phyloP scores from a whole-genome alignment of 2,329 filamentous ascomycete genomes.

The Aspergillus novoparasiticus region DNA sequence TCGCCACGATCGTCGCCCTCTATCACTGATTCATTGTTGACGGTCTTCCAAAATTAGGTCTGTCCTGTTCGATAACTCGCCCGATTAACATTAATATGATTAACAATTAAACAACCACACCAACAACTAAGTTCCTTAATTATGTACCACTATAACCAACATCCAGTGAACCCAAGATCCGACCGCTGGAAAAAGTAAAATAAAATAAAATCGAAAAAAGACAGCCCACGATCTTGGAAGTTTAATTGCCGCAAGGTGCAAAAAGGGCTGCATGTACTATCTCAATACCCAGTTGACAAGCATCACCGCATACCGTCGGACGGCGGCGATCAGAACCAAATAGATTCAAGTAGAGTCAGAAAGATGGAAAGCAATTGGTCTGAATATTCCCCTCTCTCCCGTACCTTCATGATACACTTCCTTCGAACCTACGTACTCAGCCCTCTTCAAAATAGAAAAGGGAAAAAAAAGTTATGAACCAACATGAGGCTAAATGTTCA shows the following conservation, averaged over 20 bases:
- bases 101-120: neutral
- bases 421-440: neutral
- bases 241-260: slow-evolving; percentile 1
- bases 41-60: neutral
- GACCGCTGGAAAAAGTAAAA: neutral
- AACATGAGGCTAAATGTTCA: slow-evolving; percentile 3
- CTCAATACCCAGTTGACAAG: neutral
- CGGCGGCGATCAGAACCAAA: neutral
- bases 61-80: neutral
- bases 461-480: neutral
- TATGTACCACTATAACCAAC: neutral
- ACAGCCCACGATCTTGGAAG: neutral
- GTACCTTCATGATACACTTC: neutral
- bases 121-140: neutral
- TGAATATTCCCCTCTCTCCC: neutral
- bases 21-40: neutral
- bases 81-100: neutral
- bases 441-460: neutral
- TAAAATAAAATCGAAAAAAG: neutral
- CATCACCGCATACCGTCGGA: slow-evolving; percentile 1
- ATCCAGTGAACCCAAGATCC: neutral
- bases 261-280: neutral
- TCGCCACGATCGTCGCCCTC: neutral
- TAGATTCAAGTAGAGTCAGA: too few relatives aligned
- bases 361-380: neutral